Evolutionary conservation across 139 green algal species (phyloP), one percentile per base, ranked within the genome.

Genomic region (Chlorella sorokiniana): DNA sequence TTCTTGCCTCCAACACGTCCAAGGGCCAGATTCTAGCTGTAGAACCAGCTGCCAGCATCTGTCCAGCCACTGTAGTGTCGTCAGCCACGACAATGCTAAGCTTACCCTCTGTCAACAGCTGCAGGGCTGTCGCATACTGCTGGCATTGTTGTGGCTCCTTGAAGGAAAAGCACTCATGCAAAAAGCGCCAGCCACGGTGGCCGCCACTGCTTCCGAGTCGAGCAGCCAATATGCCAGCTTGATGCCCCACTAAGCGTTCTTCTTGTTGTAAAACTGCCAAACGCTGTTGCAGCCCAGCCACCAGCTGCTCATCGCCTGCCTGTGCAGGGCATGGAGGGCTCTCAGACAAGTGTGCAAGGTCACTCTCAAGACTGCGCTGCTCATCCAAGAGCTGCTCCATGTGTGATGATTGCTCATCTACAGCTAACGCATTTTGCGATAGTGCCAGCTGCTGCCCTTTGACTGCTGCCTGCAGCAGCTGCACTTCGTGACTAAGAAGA

Each of bases 1-100:
- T 54, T 35, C 54, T 1, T 23, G 10, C 38, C 29, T n/a, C 22
- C 62, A 91, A 69, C 10, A 44, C 52, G 48, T 91, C 84, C 23
- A 91, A 69, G 1, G 88, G 84, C 88, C 88, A 91, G 33, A 91
- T 71, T 35, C 86, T 82, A 4, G 33, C 9, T 11, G 72, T 70
- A 2, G 44, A 44, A 5, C 72, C 73, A 1, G 31, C 23, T 0
- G 52, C 54, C 25, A 79, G 73, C 54, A 79, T 35, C 14, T 40
- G 37, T 3, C 54, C 73, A 0, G 63, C 78, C 6, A n/a, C 61
- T 29, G 82, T 29, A 29, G 69, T 73, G 40, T 42, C 76, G 79
- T 78, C 69, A 5, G 68, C 61, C 25, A 84, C 67, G 5, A 68
- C 37, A 35, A 69, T 52, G 0, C 54, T 37, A 27, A 79, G 73